Evolutionary conservation across 2,329 filamentous ascomycete genomes (phyloP), one percentile per base, ranked within the genome.

Genomic region (Fusarium sarcochroum): DNA sequence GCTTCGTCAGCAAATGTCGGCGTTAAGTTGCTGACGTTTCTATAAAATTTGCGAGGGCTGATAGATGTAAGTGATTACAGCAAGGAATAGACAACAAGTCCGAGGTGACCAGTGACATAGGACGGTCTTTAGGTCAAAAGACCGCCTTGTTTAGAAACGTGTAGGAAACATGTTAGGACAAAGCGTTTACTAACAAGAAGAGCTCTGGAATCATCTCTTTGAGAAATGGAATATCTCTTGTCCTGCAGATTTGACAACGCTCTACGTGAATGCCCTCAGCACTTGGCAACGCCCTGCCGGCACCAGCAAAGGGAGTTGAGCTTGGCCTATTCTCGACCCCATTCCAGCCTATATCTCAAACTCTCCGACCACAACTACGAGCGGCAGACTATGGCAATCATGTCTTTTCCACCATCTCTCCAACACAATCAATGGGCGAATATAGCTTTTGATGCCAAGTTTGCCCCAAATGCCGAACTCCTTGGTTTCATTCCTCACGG

Each of bases 1-100:
- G 56, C 57, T 69, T 69, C 35, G 66, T 63, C 61, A 69, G 61
- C 66, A 53, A 53, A 18, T 17, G 5, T 25, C 51, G n/a, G 37
- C 8, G 3, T 47, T 41, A 34, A 10, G 50, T 37, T 59, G 60
- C 51, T 17, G 25, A 25, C n/a, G 14, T 25, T 18, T 40, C 7
- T 45, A 37, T 38, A 32, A n/a, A 41, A 27, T 20, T 46, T 27
- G 27, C n/a, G 13, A 38, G 5, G 6, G 35, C 44, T n/a, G 23
- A 25, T 23, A 30, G 27, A 41, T 34, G 47, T 30, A 46, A 62
- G 27, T 30, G 27, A 30, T 13, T 13, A 13, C 27, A 13, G 27
- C 5, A 30, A 13, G 27, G 14, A 32, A 27, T 6, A 34, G 8
- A 6, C 27, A 30, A 6, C 21, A 54, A 30, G 30, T 61, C 18